Base-by-base conservation (phyloP, 2,329 filamentous ascomycete species). In the Aspergillus sp. region DNA sequence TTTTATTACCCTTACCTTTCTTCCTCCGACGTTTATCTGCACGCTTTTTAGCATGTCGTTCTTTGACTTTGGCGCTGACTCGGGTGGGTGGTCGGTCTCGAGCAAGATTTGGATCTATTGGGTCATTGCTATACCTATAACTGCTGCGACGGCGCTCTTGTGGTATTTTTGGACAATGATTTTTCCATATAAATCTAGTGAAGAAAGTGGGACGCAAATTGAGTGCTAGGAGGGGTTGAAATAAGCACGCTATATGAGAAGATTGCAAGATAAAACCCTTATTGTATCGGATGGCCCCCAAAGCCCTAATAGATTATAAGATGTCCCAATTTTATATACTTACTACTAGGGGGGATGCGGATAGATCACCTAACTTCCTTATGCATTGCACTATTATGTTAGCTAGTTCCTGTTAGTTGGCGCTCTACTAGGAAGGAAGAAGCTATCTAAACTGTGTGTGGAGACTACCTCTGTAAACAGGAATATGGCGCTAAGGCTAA, bases 1-100 rank as follows among this genome's bases (percentile, higher is more conserved):
- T 1, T 57, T 70, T 11, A 49, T 72, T 0, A 70, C 69, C 0
- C 43, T 71, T 5, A 47, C 55, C 0, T 74, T 74, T 24, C 46
- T 74, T 0, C 71, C 71, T 0, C 60, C 67, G 0, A 74, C 71
- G 0, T 73, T 72, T 39, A 57, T 72, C 11, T 68, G 27, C 26
- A 47, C 48, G 6, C 33, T 58, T 15, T 58, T 58, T 40, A 53
- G 53, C 30, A 58, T 52, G 44, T 48, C 44, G 8, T 58, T 58
- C 36, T 57, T 57, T 32, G 40, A 50, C 15, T 50, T 45, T 10
- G 37, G 39, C n/a, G 34, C 34, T 8, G 37, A 42, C 15, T 30
- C 34, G 19, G 19, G 19, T 4, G 41, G 42, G 1, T 48, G 43
- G 40, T 35, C 26, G 5, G 43, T 52, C 15, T 47, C 52, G 5